Base-by-base conservation (phyloP, 2,329 filamentous ascomycete species). In the Alternaria burnsii region DNA sequence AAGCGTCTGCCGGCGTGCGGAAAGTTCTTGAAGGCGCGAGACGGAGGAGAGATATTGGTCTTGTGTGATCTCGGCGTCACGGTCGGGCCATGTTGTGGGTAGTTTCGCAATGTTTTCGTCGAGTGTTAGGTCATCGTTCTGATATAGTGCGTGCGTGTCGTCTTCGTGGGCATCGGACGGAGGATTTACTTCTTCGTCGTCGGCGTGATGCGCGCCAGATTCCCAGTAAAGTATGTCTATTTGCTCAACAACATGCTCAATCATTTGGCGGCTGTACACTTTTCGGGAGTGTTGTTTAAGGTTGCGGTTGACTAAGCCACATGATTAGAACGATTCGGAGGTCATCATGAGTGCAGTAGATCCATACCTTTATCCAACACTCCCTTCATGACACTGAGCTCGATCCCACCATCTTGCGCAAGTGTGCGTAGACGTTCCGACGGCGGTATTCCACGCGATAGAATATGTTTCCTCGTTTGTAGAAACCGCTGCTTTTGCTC, bases 211-310 rank as follows among this genome's bases (percentile, higher is more conserved):
- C 14, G 75, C 81, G 6, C 80, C 83, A 1, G 80, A 79, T 42
- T 81, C 79, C 76, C 84, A 84, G 75, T 92, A 92, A 44, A 91
- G 79, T 48, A 79, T 78, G 76, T 91, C 88, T 42, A 93, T 87
- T 79, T 93, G 90, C 80, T 91, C 89, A 2, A 90, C 89, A 18
- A 92, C 85, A 69, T 91, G 88, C 36, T 89, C 85, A 52, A 85
- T 87, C n/a, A 89, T 88, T 68, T 90, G 88, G 0, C 88, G 85
- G 16, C 88, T 85, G 74, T 91, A 91, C 5, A 88, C 87, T 56
- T 88, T 84, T 36, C 86, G 86, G 30, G 84, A 84, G 74, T 93
- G 90, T 67, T 89, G 87, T 65, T 86, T 84, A 14, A 92, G 78
- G 16, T 83, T 79, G 61, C 88, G 85, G 72, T 91, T 91, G 12